Evolutionary conservation across 2,329 filamentous ascomycete genomes (phyloP).

Genomic region (Exserohilum turcica): DNA sequence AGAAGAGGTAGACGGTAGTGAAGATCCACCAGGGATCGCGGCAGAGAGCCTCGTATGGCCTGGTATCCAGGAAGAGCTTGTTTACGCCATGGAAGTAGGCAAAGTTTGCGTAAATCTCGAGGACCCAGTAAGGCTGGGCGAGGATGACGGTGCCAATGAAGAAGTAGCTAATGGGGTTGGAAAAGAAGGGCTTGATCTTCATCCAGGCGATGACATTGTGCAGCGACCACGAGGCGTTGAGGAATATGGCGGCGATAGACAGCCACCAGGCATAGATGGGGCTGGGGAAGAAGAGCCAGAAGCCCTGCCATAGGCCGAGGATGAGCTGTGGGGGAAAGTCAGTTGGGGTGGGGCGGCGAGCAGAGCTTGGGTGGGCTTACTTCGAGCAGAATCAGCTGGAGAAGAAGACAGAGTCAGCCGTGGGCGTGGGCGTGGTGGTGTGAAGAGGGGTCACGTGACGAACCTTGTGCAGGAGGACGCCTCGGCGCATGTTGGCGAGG

Average conservation of each 20-base stretch:
- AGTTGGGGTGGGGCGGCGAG: conserved; percentile 1
- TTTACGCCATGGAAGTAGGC: conserved; percentile 65
- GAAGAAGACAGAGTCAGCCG: conserved; percentile 19
- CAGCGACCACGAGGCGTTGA: conserved; percentile 67
- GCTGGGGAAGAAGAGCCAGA: conserved; percentile 63
- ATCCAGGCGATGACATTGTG: conserved; percentile 72
- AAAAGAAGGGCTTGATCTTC: conserved; percentile 67
- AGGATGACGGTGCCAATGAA: conserved; percentile 65
- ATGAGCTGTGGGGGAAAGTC: conserved; percentile 51
- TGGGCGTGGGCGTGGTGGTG: neutral
- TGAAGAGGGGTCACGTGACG: conserved; percentile 4
- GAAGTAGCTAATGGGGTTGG: conserved; percentile 55
- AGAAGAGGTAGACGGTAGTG: conserved; percentile 64
- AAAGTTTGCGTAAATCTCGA: conserved; percentile 70
- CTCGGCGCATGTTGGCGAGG: conserved; percentile 55
- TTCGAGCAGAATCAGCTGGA: conserved; percentile 54
- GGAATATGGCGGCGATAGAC: conserved; percentile 62
- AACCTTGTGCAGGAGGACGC: conserved; percentile 55
- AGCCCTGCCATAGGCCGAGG: conserved; percentile 62
- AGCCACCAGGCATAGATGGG: conserved; percentile 68
- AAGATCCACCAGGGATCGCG: conserved; percentile 73
- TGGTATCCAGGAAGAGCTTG: conserved; percentile 59
- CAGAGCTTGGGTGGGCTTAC: conserved; percentile 4
- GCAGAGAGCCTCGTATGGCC: conserved; percentile 65
- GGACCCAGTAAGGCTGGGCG: conserved; percentile 66